Evolutionary conservation across 306 rosid species (phyloP).

Genomic region (Begonia fuchsioides): DNA sequence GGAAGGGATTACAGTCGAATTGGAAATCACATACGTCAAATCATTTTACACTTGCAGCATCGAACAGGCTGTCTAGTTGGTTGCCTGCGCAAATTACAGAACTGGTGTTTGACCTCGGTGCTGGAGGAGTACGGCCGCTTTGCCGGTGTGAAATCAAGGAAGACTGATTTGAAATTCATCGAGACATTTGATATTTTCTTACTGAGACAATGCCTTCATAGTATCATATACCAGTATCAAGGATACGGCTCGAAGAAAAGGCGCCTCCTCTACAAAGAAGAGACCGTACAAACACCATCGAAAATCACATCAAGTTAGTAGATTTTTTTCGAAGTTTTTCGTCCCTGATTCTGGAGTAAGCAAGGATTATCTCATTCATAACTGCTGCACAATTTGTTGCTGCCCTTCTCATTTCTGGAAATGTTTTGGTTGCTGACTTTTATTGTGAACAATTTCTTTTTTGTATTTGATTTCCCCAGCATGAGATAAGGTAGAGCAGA

Average conservation of each 20-base stretch:
- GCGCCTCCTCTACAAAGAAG: slow-evolving; percentile 55
- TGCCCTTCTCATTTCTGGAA: not conserved
- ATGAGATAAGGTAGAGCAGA: not conserved
- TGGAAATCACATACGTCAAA: not conserved
- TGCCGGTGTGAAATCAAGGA: slow-evolving; percentile 65
- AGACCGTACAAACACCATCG: slow-evolving; percentile 55
- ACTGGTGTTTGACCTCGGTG: slow-evolving; percentile 79
- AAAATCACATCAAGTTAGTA: slow-evolving; percentile 30
- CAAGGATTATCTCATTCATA: not conserved
- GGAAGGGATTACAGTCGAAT: too few species aligned
- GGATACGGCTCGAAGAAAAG: slow-evolving; percentile 75
- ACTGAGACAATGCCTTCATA: slow-evolving; percentile 84
- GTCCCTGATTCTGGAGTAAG: not conserved
- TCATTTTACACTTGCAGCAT: slow-evolving; percentile 39
- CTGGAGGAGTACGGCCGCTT: slow-evolving; percentile 73
- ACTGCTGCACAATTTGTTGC: not conserved
- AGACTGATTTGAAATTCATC: slow-evolving; percentile 50
- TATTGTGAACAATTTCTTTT: not conserved
- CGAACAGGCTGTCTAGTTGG: slow-evolving; percentile 89
- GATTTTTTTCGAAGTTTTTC: not conserved
- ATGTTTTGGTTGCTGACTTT: not conserved
- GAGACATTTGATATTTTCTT: slow-evolving; percentile 37
- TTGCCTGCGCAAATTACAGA: slow-evolving; percentile 84
- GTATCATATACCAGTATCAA: slow-evolving; percentile 83
- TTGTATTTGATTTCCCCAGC: too few species aligned